phyloP scores from a whole-genome alignment of 2,329 filamentous ascomycete genomes.

The Fusarium phyllophilum region DNA sequence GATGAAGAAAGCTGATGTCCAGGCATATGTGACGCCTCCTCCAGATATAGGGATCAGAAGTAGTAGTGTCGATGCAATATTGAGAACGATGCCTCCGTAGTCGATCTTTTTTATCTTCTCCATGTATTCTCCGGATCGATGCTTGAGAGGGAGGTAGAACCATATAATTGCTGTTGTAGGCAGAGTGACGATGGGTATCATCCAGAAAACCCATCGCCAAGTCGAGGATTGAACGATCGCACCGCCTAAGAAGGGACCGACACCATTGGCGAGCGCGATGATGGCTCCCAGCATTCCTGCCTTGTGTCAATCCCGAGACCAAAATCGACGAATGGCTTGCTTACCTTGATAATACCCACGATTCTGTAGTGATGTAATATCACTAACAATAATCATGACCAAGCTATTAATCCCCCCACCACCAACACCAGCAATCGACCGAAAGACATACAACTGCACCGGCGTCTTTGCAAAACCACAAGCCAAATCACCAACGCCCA shows the following conservation, averaged over 20 bases:
- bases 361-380: constrained; percentile 45
- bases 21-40: not conserved
- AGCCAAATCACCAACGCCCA: not conserved
- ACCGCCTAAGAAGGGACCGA: not conserved
- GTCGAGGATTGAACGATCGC: not conserved
- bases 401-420: constrained; percentile 49
- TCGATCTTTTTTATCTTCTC: not conserved
- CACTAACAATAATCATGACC: constrained; percentile 52
- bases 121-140: not conserved
- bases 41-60: not conserved
- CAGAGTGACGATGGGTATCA: not conserved
- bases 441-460: constrained; percentile 49
- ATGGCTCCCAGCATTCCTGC: not conserved
- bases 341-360: not conserved
- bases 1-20: not conserved
- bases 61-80: not conserved
- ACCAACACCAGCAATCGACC: constrained; percentile 49
- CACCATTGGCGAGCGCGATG: not conserved
- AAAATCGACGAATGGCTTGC: not conserved
- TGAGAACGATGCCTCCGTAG: not conserved
- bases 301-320: not conserved
- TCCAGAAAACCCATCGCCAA: not conserved
- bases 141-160: not conserved
- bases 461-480: constrained; percentile 24
- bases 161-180: not conserved